Evolutionary conservation across 345 rosid species (phyloP), one percentile per base, ranked within the genome.

Genomic region (Nephelium lappaceum): DNA sequence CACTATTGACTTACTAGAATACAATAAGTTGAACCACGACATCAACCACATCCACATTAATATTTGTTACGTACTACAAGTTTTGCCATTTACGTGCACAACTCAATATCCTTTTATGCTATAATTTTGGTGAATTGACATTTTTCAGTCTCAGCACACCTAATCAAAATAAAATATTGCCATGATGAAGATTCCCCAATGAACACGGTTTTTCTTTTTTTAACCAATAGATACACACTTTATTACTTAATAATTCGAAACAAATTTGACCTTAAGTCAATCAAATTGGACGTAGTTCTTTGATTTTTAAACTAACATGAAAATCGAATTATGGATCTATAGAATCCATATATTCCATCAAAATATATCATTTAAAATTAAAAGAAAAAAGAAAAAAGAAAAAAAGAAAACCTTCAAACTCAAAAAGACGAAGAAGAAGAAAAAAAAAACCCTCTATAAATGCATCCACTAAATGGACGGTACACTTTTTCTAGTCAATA

Each of bases 31-130:
- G 76, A 75, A 65, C 83, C 11, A 76, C 36, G 27, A 8, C 25
- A 65, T 64, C 83, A 14, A 55, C 45, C 79, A 11, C 36, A 31
- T 31, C 36, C 36, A 31, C 69, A 11, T 21, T 4, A 14, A 23
- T 67, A 12, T 45, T 71, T 27, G 12, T 58, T 57, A 43, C 10
- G 25, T 60, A 11, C 7, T 64, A 3, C 24, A 1, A n/a, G 4
- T 0, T 77, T 11, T 31, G 66, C 47, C 60, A 57, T 65, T 82
- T 78, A 72, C 80, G 80, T 83, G 77, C 38, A 58, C 80, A 67
- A 67, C 78, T 79, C 74, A 71, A 78, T 11, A 9, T 70, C 67
- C 15, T 27, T 14, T 38, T 47, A 49, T 45, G 11, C 9, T 71
- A n/a, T 8, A 51, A 24, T 61, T 42, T 8, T 41, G 53, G 23